Conservation (phyloP, 208 protist genomes). For the Trypanosoma melophagium region DNA sequence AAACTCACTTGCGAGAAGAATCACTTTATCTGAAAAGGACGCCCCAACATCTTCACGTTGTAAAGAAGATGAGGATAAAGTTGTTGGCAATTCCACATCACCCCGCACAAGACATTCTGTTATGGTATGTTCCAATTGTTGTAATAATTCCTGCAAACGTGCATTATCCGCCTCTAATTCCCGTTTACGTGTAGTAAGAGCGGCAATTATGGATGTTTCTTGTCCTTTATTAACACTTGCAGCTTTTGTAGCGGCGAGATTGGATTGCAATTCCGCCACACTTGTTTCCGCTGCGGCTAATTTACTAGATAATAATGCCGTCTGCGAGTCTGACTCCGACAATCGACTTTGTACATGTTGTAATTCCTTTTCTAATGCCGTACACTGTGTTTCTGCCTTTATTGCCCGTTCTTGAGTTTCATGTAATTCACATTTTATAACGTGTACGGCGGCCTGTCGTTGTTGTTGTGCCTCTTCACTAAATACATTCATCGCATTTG, state of each 20-base stretch:
- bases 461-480: neutral
- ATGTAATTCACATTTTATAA: constrained; percentile 12
- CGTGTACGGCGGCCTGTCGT: constrained; percentile 4
- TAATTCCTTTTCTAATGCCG: constrained; percentile 11
- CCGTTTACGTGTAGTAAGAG: constrained; percentile 14
- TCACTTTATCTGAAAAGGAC: constrained; percentile 38
- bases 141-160: constrained; percentile 14
- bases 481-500: neutral
- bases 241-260: neutral
- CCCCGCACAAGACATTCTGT: constrained; percentile 26
- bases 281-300: constrained; percentile 1
- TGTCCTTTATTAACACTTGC: neutral
- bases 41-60: neutral
- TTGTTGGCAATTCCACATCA: constrained; percentile 9
- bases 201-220: constrained; percentile 4
- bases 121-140: constrained; percentile 31
- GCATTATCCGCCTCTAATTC: constrained; percentile 24
- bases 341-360: neutral
- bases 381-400: neutral
- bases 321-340: constrained; percentile 5
- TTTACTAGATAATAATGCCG: constrained; percentile 1
- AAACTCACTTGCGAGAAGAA: constrained; percentile 47
- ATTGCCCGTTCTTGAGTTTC: constrained; percentile 2
- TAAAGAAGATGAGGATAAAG: too few species aligned
- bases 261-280: neutral